Conservation (phyloP, 164 flowering plant species). For the Vitis cinerea region DNA sequence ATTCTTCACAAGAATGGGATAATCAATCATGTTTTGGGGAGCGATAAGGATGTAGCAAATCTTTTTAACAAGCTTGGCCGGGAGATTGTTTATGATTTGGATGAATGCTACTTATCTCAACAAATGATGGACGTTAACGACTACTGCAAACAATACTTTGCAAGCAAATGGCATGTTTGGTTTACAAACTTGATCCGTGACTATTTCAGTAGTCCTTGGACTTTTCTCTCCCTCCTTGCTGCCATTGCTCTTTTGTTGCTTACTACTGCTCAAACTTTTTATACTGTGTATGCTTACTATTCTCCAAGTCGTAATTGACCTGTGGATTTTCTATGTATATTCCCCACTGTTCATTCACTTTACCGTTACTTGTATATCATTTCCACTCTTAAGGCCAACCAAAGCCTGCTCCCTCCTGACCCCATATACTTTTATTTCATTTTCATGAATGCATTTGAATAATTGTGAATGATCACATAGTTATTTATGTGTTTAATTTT, state of each 20-base stretch:
- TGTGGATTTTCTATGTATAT: too few relatives aligned
- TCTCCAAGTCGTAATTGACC: neutral
- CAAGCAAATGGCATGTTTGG: constrained; percentile 15
- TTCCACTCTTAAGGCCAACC: too few relatives aligned
- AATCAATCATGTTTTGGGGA: constrained; percentile 17
- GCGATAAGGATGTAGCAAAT: constrained; percentile 16
- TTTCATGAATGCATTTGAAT: too few relatives aligned
- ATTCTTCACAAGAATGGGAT: constrained; percentile 17
- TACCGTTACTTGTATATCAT: too few relatives aligned
- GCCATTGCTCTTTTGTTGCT: constrained; percentile 23
- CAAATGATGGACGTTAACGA: constrained; percentile 14
- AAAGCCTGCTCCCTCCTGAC: too few relatives aligned
- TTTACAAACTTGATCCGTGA: constrained; percentile 17
- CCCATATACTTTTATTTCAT: too few relatives aligned
- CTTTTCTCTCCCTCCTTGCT: constrained; percentile 19
- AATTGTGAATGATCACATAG: too few relatives aligned
- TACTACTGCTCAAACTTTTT: constrained; percentile 17
- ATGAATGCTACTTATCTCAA: constrained; percentile 16
- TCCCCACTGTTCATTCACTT: too few relatives aligned
- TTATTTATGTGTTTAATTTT: too few relatives aligned
- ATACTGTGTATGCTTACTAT: constrained; percentile 10
- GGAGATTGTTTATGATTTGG: constrained; percentile 19
- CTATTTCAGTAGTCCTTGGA: constrained; percentile 33
- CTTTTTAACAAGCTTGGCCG: constrained; percentile 23
- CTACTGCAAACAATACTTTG: constrained; percentile 4